Evolutionary conservation across 805 yeast genomes (phyloP).

Genomic region (Candida palmyrensis): DNA sequence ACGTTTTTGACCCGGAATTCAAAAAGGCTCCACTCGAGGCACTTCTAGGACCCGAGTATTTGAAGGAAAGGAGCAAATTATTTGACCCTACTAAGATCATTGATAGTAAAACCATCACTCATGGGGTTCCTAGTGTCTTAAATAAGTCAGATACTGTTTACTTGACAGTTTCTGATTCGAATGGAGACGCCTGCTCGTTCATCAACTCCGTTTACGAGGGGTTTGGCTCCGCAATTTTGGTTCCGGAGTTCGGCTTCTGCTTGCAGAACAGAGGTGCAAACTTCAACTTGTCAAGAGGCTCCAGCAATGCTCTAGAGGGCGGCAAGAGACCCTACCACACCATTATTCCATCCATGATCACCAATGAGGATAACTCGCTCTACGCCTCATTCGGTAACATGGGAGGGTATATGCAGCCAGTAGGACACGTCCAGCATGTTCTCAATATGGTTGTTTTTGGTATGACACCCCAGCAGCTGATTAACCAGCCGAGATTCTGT

Average conservation of each 20-base stretch:
- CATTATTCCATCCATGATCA: conserved; percentile 77
- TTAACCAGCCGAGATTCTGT: conserved; percentile 73
- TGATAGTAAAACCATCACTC: conserved; percentile 36
- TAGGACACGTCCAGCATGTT: conserved; percentile 76
- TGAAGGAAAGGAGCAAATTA: conserved; percentile 43
- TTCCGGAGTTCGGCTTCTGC: conserved; percentile 60
- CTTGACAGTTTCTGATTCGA: conserved; percentile 55
- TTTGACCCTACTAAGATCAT: conserved; percentile 38
- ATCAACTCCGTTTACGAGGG: conserved; percentile 67
- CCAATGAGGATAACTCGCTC: conserved; percentile 44
- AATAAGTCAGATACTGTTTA: conserved; percentile 69
- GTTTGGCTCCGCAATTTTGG: conserved; percentile 69
- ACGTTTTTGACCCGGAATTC: conserved; percentile 58
- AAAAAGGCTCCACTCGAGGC: conserved; percentile 30
- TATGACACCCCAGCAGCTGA: conserved; percentile 64
- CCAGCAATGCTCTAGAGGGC: conserved; percentile 60
- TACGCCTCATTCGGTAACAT: conserved; percentile 74
- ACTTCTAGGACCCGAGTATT: conserved; percentile 45
- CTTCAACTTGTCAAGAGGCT: conserved; percentile 55
- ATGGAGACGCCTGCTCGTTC: conserved; percentile 79
- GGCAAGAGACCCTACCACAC: conserved; percentile 78
- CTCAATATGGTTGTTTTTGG: conserved; percentile 61
- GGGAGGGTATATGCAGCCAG: conserved; percentile 89
- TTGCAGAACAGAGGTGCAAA: conserved; percentile 76
- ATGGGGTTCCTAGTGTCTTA: conserved; percentile 54